Evolutionary conservation across 1,284 basidiomycete genomes (phyloP), one percentile per base, ranked within the genome.

Genomic region (Pseudozyma sp.): DNA sequence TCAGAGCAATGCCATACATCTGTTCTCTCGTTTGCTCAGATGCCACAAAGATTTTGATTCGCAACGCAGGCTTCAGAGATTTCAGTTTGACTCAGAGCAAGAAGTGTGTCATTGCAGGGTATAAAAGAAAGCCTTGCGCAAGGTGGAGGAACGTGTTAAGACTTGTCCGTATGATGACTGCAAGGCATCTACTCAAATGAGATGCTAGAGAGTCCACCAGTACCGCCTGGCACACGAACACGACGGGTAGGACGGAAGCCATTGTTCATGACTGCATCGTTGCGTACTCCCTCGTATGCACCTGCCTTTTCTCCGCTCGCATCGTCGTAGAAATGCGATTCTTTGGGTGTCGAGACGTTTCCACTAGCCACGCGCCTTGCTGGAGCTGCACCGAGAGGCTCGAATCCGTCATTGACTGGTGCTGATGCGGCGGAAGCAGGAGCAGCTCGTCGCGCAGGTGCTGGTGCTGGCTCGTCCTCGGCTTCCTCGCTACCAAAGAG

Each of bases 151-250:
- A n/a, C n/a, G n/a, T n/a, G n/a, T n/a, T 25, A 21, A 21, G 10
- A 7, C 44, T 21, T 21, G 6, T 11, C 44, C 7, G 44, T 21
- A 47, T 7, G 18, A 21, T n/a, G 44, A 21, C 18, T 7, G 44
- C 42, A 44, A 47, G 34, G 21, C 39, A 13, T 50, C 45, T 66
- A 76, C 13, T 64, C 61, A 45, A 76, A 76, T 5, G 66, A 59
- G 52, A 78, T 78, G 68, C 75, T 78, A n/a, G 77, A 78, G 10
- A 67, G 52, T 25, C 77, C 77, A 38, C 77, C 77, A 0, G 77
- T 78, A 13, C 77, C 77, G 11, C 77, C 77, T 16, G 77, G 77
- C 13, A 74, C 77, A 31, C 77, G 70, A 4, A 79, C 77, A 36
- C 77, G 64, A 12, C 77, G 63, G 7, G 77, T 77, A 12, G 77